Evolutionary conservation across 2,329 filamentous ascomycete genomes (phyloP), one percentile per base, ranked within the genome.

Genomic region (Pseudogymnoascus sp.): DNA sequence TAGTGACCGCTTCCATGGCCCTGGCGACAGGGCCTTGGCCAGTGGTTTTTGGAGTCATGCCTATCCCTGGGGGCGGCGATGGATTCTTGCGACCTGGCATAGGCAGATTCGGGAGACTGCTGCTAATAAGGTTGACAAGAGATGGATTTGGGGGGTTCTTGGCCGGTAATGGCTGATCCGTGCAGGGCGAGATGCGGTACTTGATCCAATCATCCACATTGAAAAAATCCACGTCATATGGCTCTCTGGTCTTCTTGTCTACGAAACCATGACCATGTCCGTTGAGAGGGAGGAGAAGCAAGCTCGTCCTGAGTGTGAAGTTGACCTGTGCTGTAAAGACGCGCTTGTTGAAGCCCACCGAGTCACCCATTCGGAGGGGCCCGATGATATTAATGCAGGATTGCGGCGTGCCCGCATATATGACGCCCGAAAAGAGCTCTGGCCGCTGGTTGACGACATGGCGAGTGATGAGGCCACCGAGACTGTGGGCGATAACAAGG

Each of bases 251-350:
- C 44, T 86, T 74, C 29, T 71, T 69, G 76, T 97, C 88, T 69
- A 96, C 81, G 73, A 96, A 97, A 74, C 92, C 95, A 70, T 85
- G 86, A 0, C 92, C 92, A 15, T 36, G 17, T 3, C 17, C 36
- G 68, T 94, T 88, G 63, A 96, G 88, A 0, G 93, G 93, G 0
- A 97, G 80, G 7, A 97, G 85, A 9, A 87, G 85, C 70, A 90
- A 97, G 42, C 87, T 92, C 0, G 92, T 96, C 6, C 93, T 84
- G 59, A 97, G 86, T 0, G 89, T 92, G 70, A 97, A 96, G 75
- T 96, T 96, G 68, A 96, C 92, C 71, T 94, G 90, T 0, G 93
- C 92, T 0, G 92, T 96, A 13, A 97, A 81, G 0, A 97, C 88
- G 66, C 91, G 90, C 65, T 92, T 92, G 69, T 92, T 96, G 63